A percentile compares a stretch with the other conserved stretches of the same genome.
Conservation (phyloP, 2,329 filamentous ascomycete species). For the Venturia oleaginea region DNA sequence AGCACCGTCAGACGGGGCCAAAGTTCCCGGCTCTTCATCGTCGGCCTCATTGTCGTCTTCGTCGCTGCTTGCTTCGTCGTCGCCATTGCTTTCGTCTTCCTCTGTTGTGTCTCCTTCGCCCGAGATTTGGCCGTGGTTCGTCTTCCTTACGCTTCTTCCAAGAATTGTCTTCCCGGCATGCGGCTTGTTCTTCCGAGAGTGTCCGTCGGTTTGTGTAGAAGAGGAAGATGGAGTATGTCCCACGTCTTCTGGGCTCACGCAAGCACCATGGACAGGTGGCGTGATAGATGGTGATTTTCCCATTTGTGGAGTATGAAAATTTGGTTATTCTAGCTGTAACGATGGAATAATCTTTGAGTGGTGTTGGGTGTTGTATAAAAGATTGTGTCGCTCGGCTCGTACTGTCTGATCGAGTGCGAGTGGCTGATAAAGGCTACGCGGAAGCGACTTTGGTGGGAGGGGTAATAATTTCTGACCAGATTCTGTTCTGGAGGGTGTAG, state of each 20-base stretch:
- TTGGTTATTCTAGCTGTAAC: neutral
- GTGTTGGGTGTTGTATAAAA: neutral
- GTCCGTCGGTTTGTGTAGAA: conserved; percentile 1
- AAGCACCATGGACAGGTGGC: neutral
- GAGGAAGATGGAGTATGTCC: conserved; percentile 6
- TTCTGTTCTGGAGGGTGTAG: neutral
- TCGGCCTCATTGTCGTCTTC: conserved; percentile 25
- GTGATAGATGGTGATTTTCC: neutral
- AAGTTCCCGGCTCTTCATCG: conserved; percentile 27
- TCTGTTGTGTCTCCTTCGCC: conserved; percentile 27
- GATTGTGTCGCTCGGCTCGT: neutral
- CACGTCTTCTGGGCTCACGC: conserved; percentile 10
- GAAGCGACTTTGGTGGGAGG: neutral
- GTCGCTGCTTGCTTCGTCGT: conserved; percentile 15
- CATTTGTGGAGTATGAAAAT: neutral
- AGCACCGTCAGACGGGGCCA: conserved; percentile 26
- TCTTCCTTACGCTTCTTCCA: conserved; percentile 22
- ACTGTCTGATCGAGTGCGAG: neutral
- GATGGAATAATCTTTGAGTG: neutral
- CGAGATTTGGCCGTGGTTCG: conserved; percentile 22
- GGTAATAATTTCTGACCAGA: neutral
- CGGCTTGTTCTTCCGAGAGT: neutral
- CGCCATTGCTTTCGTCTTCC: conserved; percentile 16
- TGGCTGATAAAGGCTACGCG: neutral
- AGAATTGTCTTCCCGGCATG: neutral